Conservation (phyloP, 768 basidiomycete genomes). For the Jaapia argillacea region DNA sequence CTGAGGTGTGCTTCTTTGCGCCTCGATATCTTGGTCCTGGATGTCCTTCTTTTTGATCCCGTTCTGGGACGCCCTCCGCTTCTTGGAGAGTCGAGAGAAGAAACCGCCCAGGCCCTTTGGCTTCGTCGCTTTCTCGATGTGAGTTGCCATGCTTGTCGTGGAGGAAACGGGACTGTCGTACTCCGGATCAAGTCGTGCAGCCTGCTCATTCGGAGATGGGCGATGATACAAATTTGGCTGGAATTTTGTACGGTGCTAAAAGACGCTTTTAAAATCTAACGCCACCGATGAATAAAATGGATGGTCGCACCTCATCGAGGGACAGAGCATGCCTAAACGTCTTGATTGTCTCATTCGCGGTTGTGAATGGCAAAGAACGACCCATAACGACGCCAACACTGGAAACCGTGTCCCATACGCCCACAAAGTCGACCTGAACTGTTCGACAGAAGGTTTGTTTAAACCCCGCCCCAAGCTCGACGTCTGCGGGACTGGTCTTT, state of each 20-base stretch:
- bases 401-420: conserved; percentile 68
- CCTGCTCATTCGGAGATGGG: conserved; percentile 18
- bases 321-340: conserved; percentile 71
- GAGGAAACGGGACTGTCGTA: conserved; percentile 13
- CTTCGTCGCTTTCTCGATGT: too few relatives aligned
- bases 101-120: too few relatives aligned
- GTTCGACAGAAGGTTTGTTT: conserved; percentile 40
- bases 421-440: conserved; percentile 48
- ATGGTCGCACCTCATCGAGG: conserved; percentile 55
- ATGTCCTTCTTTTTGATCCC: too few relatives aligned
- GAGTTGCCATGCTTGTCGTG: too few relatives aligned
- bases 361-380: conserved; percentile 57
- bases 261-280: neutral
- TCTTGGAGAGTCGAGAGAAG: too few relatives aligned
- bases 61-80: too few relatives aligned
- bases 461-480: conserved; percentile 41
- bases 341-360: conserved; percentile 50
- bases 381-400: conserved; percentile 61
- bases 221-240: conserved; percentile 54
- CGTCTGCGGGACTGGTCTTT: conserved; percentile 24
- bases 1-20: too few relatives aligned
- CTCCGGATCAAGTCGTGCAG: conserved; percentile 15
- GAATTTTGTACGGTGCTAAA: conserved; percentile 57
- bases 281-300: neutral
- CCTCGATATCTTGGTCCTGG: too few relatives aligned